Percentiles rank a stretch among this genome's conserved stretches.
Conservation (phyloP, 2,329 filamentous ascomycete species). For the Clathrospora elynae region DNA sequence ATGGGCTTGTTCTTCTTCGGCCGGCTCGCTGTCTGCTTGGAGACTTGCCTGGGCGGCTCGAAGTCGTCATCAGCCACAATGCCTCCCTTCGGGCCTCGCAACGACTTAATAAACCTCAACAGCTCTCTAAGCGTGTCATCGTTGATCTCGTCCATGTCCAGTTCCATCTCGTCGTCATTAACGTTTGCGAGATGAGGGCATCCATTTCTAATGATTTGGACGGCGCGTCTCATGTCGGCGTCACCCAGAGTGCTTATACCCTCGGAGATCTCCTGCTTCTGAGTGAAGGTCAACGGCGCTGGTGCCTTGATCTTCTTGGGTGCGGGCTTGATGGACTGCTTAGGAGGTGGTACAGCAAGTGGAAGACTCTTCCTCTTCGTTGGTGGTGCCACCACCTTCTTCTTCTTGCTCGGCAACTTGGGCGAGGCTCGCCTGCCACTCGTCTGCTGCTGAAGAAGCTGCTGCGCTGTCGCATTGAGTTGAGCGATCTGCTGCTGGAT, state of each 20-base stretch:
- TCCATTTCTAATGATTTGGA: conserved; percentile 88
- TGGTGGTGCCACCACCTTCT: conserved; percentile 39
- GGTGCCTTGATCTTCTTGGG: conserved; percentile 58
- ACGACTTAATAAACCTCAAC: conserved; percentile 58
- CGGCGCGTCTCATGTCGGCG: conserved; percentile 76
- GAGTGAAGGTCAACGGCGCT: conserved; percentile 72
- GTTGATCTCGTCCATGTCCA: conserved; percentile 67
- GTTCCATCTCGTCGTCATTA: conserved; percentile 65
- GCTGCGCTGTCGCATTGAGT: conserved; percentile 67
- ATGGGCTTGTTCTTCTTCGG: conserved; percentile 78
- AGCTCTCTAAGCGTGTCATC: conserved; percentile 61
- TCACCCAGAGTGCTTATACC: conserved; percentile 82
- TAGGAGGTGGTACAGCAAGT: conserved; percentile 37
- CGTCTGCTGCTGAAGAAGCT: conserved; percentile 47
- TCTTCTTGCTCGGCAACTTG: conserved; percentile 54
- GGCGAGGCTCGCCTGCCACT: conserved; percentile 61
- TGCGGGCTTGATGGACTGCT: conserved; percentile 52
- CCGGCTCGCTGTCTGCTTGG: conserved; percentile 54
- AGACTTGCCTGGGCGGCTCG: conserved; percentile 50
- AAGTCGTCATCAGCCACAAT: conserved; percentile 55
- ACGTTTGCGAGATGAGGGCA: conserved; percentile 67
- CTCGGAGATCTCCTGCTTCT: conserved; percentile 90
- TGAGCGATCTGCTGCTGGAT: conserved; percentile 72
- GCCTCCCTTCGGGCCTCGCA: conserved; percentile 45
- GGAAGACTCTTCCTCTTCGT: conserved; percentile 38